These are phyloP conservation scores for Cladosporium sp. DNA, from an alignment of 2,329 filamentous ascomycete species.

Conservation along the genomic window DNA sequence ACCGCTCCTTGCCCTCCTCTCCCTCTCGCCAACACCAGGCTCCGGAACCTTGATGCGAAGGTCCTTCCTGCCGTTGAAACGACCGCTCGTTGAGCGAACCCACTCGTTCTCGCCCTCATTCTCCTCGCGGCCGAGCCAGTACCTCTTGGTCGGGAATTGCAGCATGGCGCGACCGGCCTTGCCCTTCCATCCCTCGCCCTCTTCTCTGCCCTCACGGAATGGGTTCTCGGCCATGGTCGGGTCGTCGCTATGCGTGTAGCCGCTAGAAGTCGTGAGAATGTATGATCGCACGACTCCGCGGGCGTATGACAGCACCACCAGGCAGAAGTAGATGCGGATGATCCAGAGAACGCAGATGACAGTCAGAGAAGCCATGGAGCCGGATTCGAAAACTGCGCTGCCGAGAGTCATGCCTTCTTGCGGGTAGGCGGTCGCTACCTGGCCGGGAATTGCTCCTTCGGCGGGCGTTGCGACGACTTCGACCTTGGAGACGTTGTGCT, in stretches of 20 bases:
- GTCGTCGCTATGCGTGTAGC: conserved; percentile 40
- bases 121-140: conserved; percentile 70
- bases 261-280: conserved; percentile 41
- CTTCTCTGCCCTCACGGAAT: conserved; percentile 64
- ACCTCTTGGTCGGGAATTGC: conserved; percentile 59
- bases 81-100: conserved; percentile 58
- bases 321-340: conserved; percentile 74
- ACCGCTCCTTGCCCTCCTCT: conserved; percentile 57
- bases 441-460: conserved; percentile 42
- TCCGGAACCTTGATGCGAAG: conserved; percentile 37
- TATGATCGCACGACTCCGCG: conserved; percentile 69
- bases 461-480: conserved; percentile 49
- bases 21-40: conserved; percentile 50
- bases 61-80: conserved; percentile 47
- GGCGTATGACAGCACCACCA: conserved; percentile 79
- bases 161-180: conserved; percentile 76
- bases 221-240: conserved; percentile 55
- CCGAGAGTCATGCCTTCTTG: conserved; percentile 40
- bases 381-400: conserved; percentile 60
- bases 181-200: conserved; percentile 74
- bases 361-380: conserved; percentile 69
- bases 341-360: conserved; percentile 70
- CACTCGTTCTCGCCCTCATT: conserved; percentile 62
- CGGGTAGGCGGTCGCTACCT: conserved; percentile 48
- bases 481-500: conserved; percentile 56